phyloP scores from a whole-genome alignment of 495 filamentous ascomycete genomes.

The Lophiotrema nucula region DNA sequence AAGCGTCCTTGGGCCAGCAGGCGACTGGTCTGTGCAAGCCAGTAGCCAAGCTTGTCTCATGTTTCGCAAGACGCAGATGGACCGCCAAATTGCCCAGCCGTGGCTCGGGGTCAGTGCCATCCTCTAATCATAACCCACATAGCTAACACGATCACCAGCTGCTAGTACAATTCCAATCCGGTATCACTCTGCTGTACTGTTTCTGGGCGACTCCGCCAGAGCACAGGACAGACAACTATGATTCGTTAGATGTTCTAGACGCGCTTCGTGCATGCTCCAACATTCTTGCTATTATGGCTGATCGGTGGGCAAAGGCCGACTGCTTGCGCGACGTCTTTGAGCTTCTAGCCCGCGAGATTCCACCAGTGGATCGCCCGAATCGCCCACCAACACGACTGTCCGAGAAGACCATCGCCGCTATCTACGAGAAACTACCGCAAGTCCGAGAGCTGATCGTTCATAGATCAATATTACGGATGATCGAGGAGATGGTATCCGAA shows the following conservation, averaged over 20 bases:
- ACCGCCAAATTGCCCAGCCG: conserved; percentile 13
- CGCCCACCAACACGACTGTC: conserved; percentile 7
- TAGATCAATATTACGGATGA: conserved; percentile 8
- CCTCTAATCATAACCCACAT: too few relatives aligned
- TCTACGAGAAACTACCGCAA: conserved; percentile 1
- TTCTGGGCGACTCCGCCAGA: conserved; percentile 18
- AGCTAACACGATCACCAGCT: background rate
- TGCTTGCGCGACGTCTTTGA: conserved; percentile 15
- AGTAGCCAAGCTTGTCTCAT: conserved; percentile 13
- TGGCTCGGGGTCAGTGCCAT: conserved; percentile 6
- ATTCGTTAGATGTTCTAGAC: conserved; percentile 9
- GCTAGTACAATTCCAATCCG: conserved; percentile 13
- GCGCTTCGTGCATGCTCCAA: conserved; percentile 14
- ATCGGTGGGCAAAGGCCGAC: conserved; percentile 15
- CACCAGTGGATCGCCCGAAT: conserved; percentile 5
- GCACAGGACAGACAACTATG: conserved; percentile 7
- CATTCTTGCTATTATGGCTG: conserved; percentile 17
- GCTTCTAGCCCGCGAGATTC: conserved; percentile 13
- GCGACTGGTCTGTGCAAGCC: conserved; percentile 8
- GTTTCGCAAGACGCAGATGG: conserved; percentile 19
- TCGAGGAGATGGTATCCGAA: conserved; percentile 8
- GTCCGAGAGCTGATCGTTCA: conserved; percentile 7
- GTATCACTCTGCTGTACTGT: conserved; percentile 13
- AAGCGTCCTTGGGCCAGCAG: conserved; percentile 9
- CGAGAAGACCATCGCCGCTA: background rate